Percentiles rank a stretch among this genome's conserved stretches.
Evolutionary conservation across 257 asterid species (phyloP).

Genomic region (Ophiorrhiza pumila): DNA sequence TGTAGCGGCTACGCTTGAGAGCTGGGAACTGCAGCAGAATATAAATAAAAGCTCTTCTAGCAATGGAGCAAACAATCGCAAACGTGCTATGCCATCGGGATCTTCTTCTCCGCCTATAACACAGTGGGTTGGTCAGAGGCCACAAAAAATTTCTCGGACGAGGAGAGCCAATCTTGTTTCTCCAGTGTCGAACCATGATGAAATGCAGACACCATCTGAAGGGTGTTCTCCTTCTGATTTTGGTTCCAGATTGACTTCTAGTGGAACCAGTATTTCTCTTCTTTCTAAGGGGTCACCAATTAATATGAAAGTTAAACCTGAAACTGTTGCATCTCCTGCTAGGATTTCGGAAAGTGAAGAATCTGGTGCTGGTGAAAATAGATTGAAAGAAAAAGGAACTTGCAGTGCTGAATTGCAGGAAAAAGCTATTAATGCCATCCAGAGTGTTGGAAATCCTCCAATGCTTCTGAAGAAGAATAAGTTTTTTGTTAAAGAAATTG

Average conservation of each 20-base stretch:
- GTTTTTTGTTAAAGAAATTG: constrained; percentile 52
- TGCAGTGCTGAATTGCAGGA: constrained; percentile 57
- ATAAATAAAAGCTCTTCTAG: constrained; percentile 48
- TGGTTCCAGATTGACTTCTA: constrained; percentile 58
- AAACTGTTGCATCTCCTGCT: constrained; percentile 66
- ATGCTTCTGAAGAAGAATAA: constrained; percentile 59
- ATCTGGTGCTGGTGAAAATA: constrained; percentile 78
- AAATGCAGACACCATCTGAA: constrained; percentile 66
- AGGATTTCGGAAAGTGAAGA: constrained; percentile 90
- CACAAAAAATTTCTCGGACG: constrained; percentile 85
- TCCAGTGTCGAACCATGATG: constrained; percentile 83
- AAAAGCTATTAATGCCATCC: constrained; percentile 48
- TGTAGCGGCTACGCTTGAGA: constrained; percentile 62
- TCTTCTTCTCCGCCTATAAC: constrained; percentile 95
- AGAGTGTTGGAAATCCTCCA: constrained; percentile 47
- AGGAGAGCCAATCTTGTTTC: constrained; percentile 84
- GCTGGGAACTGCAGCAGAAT: constrained; percentile 78
- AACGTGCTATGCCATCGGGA: constrained; percentile 70
- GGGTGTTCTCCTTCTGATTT: constrained; percentile 80
- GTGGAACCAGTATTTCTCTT: constrained; percentile 51
- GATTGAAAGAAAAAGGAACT: constrained; percentile 53
- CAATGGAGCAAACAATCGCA: constrained; percentile 69
- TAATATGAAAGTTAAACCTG: constrained; percentile 50
- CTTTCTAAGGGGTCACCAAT: constrained; percentile 49
- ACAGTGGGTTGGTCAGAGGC: constrained; percentile 97